Evolutionary conservation across 192 early-diverging fungal species (phyloP).

Genomic region (Coemansia sp.): DNA sequence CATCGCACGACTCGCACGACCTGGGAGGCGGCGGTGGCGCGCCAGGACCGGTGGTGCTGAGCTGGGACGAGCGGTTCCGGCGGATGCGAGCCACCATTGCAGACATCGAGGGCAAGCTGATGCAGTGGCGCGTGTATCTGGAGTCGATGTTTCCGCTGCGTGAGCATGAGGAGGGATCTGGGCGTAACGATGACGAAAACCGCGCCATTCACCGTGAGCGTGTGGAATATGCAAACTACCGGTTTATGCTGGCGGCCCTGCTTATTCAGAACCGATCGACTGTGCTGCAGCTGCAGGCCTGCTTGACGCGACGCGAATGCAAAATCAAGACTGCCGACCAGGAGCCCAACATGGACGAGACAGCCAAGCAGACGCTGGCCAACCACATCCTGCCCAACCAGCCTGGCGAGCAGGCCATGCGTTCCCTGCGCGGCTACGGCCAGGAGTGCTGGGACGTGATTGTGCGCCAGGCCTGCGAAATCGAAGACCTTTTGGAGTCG

Average conservation of each 20-base stretch:
- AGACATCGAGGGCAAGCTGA: constrained; percentile 51
- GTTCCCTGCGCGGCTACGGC: constrained; percentile 36
- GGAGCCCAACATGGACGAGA: constrained; percentile 17
- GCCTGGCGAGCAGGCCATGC: constrained; percentile 41
- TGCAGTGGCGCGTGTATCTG: constrained; percentile 53
- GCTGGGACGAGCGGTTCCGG: constrained; percentile 54
- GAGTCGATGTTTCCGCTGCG: constrained; percentile 52
- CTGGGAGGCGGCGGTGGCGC: constrained; percentile 46
- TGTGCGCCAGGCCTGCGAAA: constrained; percentile 54
- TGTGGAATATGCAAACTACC: constrained; percentile 52
- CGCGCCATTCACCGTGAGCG: constrained; percentile 40
- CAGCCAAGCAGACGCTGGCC: constrained; percentile 32
- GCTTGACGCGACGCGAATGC: constrained; percentile 51
- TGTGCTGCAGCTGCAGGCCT: constrained; percentile 53
- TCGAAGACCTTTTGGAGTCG: constrained; percentile 47
- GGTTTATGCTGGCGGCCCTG: constrained; percentile 45
- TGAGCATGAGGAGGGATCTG: constrained; percentile 47
- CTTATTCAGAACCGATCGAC: constrained; percentile 44
- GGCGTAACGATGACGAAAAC: constrained; percentile 28
- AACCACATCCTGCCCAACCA: constrained; percentile 50
- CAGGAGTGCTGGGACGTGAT: constrained; percentile 43
- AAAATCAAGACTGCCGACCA: constrained; percentile 26
- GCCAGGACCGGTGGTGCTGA: constrained; percentile 38
- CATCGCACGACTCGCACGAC: constrained; percentile 14
- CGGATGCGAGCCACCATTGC: constrained; percentile 36